Base-by-base conservation (phyloP, 2,329 filamentous ascomycete genomes). In the Grosmannia penicillata region DNA sequence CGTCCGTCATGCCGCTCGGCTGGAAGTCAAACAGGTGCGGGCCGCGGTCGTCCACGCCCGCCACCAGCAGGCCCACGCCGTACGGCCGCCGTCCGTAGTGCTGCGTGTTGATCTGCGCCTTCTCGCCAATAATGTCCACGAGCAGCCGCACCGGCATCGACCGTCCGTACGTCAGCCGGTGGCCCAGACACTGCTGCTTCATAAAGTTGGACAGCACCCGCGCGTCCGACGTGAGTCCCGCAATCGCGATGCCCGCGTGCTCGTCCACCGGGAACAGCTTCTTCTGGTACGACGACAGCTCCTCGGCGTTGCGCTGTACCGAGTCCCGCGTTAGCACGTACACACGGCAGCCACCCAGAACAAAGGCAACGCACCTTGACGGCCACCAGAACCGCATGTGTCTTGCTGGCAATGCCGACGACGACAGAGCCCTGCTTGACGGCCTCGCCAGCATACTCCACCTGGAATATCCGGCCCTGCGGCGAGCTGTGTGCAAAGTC, bases 141-240 rank as follows among this genome's bases (percentile, higher is more conserved):
- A 96, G 84, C 46, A 82, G 81, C 54, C 85, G 80, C 56, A 96
- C 69, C 24, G 86, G 84, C 57, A 98, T 91, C 49, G 87, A 78
- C 49, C 91, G 87, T 63, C 84, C 89, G 68, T 94, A 96, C 41
- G 86, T 94, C 52, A 98, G 79, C 60, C 89, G 86, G 53, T 91
- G 89, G 54, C 84, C 82, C 54, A 98, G 84, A 47, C 85, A 93
- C 66, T 96, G 91, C 66, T 94, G 86, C 70, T 95, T 96, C 89
- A 98, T 96, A 70, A 95, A 98, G 75, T 98, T 98, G 70, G 87
- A 95, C 52, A 98, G 86, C 52, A 98, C 91, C 55, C 91, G 91
- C 56, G 89, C 91, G 62, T 98, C 91, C 42, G 89, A 95, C 49
- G 91, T 91, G 45, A 98, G 83, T 52, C 91, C 91, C 49, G 91